Percentiles rank a stretch among this genome's conserved stretches.
Conservation (phyloP, 495 filamentous ascomycete genomes). For the Penicillium argentinense region DNA sequence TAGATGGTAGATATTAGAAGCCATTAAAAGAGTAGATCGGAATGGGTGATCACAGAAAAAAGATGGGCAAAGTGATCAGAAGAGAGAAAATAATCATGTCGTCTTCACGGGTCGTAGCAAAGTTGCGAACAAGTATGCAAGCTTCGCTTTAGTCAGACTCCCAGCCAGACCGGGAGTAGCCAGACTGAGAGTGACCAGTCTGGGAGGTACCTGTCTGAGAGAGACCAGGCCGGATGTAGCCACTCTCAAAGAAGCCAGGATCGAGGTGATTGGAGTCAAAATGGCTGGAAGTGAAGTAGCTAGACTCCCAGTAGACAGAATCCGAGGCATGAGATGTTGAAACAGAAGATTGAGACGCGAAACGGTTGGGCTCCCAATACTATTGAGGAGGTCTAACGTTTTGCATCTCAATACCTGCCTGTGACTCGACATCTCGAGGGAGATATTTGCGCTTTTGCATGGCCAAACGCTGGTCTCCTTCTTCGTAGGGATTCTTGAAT, state of each 20-base stretch:
- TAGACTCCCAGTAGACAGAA: no score
- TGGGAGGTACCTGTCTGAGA: no score
- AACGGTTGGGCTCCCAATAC: conserved; percentile 3
- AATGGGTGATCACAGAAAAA: neutral
- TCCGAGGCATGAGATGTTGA: no score
- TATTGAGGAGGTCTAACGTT: conserved; percentile 37
- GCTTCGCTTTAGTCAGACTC: neutral
- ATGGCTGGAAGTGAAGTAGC: no score
- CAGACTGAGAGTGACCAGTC: no score
- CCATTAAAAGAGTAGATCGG: conserved; percentile 1
- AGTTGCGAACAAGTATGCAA: neutral
- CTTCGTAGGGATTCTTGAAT: conserved; percentile 74
- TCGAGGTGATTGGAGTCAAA: no score
- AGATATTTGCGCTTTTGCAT: conserved; percentile 56
- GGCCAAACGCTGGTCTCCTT: conserved; percentile 85
- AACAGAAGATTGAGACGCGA: no score
- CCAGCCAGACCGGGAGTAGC: no score
- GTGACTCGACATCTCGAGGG: conserved; percentile 51
- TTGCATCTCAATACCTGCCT: conserved; percentile 62
- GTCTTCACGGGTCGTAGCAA: conserved; percentile 2
- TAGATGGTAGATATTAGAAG: neutral
- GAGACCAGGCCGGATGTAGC: no score
- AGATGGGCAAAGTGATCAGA: neutral
- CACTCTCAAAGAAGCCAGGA: no score
- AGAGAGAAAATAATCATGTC: neutral